Percentiles rank a stretch among this genome's conserved stretches.
These are phyloP conservation scores for Schwanniomyces etchellsii DNA, from an alignment of 1,139 yeast genomes.

Conservation along the genomic window DNA sequence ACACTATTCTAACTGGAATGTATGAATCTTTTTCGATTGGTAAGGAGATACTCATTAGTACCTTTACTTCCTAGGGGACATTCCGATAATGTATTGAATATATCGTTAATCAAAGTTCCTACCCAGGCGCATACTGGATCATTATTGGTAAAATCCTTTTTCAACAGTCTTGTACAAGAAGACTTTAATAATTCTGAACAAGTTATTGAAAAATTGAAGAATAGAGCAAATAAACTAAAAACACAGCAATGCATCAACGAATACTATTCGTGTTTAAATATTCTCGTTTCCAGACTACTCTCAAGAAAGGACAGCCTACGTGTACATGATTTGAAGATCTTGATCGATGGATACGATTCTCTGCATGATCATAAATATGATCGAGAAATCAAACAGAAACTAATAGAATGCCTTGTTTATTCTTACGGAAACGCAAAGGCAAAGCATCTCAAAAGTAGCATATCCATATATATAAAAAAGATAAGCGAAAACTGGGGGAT, in stretches of 20 bases:
- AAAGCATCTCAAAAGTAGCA: conserved; percentile 1
- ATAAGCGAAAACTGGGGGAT: too few species aligned
- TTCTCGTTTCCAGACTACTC: conserved; percentile 8
- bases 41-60: conserved; percentile 1
- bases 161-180: too few species aligned
- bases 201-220: not conserved
- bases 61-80: conserved; percentile 6
- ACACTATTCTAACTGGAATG: too few species aligned
- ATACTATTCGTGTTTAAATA: conserved; percentile 12
- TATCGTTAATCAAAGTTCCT: too few species aligned
- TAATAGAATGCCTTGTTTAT: conserved; percentile 2
- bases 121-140: too few species aligned
- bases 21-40: not conserved
- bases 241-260: too few species aligned
- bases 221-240: conserved; percentile 1
- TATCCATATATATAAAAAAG: conserved; percentile 4
- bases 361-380: conserved; percentile 2
- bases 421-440: conserved; percentile 2
- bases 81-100: conserved; percentile 3
- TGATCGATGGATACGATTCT: conserved; percentile 9
- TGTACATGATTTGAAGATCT: conserved; percentile 10
- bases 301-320: conserved; percentile 4
- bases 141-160: too few species aligned
- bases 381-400: conserved; percentile 4
- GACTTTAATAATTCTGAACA: too few species aligned